A percentile compares a stretch with the other conserved stretches of the same genome.
These are phyloP conservation scores for Suillus tomentosus DNA, from an alignment of 768 basidiomycete species.

Conservation along the genomic window DNA sequence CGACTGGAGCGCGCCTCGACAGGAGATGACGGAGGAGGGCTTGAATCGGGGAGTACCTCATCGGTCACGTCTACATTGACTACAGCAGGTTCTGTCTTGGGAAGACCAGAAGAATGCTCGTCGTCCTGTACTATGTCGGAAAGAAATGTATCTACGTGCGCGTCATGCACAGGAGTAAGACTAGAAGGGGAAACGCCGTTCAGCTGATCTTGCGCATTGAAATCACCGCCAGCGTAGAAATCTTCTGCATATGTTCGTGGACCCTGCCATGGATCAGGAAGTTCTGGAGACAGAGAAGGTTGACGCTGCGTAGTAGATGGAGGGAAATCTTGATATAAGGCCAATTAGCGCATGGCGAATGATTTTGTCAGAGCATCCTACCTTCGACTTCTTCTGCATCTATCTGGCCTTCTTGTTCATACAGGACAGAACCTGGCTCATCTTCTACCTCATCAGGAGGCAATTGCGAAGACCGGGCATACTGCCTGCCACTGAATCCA, in stretches of 20 bases:
- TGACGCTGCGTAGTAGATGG: not conserved
- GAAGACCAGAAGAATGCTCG: too few species aligned
- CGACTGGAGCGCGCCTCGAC: slow-evolving; percentile 2
- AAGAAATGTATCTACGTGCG: slow-evolving; percentile 2
- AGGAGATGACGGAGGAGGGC: slow-evolving; percentile 14
- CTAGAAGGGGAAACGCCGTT: slow-evolving; percentile 25
- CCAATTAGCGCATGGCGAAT: not conserved
- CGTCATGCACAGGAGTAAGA: slow-evolving; percentile 24
- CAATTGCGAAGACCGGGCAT: slow-evolving; percentile 12
- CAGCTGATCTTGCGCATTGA: slow-evolving; percentile 13
- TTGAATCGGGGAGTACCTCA: slow-evolving; percentile 12
- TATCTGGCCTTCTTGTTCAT: slow-evolving; percentile 17
- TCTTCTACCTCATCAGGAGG: slow-evolving; percentile 5
- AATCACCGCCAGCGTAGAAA: slow-evolving; percentile 47
- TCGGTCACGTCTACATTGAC: slow-evolving; percentile 7
- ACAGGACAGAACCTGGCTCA: not conserved
- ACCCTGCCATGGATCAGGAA: slow-evolving; percentile 44
- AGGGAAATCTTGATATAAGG: slow-evolving; percentile 8
- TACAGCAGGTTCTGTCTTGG: not conserved
- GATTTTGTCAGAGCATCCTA: not conserved
- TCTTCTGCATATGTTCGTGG: slow-evolving; percentile 44
- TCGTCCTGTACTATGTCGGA: not conserved
- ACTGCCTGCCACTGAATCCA: slow-evolving; percentile 23
- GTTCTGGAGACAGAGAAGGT: slow-evolving; percentile 26
- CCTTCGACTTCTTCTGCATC: slow-evolving; percentile 19